A percentile compares a stretch with the other conserved stretches of the same genome.
Conservation (phyloP, 2,329 filamentous ascomycete species). For the Fusarium zealandicum region DNA sequence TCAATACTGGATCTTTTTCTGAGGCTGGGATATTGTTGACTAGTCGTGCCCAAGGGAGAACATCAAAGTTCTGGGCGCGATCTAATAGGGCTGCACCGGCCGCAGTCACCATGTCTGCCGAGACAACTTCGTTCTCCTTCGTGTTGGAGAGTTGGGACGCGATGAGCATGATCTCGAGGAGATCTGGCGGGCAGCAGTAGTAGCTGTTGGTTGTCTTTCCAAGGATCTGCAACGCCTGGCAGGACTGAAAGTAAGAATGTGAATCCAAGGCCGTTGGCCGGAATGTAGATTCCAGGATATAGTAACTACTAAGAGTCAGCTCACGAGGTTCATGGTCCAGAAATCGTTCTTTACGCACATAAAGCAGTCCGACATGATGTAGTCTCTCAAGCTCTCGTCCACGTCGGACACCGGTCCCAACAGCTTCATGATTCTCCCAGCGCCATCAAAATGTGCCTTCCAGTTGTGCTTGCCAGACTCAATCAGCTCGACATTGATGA, state of each 20-base stretch:
- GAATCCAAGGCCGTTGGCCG: conserved; percentile 44
- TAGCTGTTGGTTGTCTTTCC: conserved; percentile 54
- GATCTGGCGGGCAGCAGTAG: conserved; percentile 54
- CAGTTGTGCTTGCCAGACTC: conserved; percentile 57
- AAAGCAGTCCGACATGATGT: conserved; percentile 58
- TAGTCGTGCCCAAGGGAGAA: conserved; percentile 51
- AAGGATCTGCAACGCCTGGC: conserved; percentile 49
- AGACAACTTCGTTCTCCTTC: conserved; percentile 37
- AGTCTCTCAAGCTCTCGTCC: conserved; percentile 51
- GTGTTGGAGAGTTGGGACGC: conserved; percentile 52
- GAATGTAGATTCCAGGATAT: conserved; percentile 56
- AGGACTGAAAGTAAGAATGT: conserved; percentile 47
- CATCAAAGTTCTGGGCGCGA: conserved; percentile 50
- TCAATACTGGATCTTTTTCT: conserved; percentile 45
- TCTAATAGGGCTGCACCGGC: conserved; percentile 47
- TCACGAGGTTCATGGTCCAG: background rate
- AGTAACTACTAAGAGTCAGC: conserved; percentile 47
- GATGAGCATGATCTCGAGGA: conserved; percentile 53
- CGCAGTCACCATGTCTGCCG: conserved; percentile 42
- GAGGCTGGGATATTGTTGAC: conserved; percentile 47
- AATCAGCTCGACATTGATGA: conserved; percentile 59
- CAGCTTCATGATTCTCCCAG: conserved; percentile 52
- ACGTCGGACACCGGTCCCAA: conserved; percentile 46
- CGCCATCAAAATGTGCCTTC: conserved; percentile 57
- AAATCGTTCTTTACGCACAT: conserved; percentile 44